phyloP scores from a whole-genome alignment of 176 grass and related monocot genomes.

The Sorghum bicolor region DNA sequence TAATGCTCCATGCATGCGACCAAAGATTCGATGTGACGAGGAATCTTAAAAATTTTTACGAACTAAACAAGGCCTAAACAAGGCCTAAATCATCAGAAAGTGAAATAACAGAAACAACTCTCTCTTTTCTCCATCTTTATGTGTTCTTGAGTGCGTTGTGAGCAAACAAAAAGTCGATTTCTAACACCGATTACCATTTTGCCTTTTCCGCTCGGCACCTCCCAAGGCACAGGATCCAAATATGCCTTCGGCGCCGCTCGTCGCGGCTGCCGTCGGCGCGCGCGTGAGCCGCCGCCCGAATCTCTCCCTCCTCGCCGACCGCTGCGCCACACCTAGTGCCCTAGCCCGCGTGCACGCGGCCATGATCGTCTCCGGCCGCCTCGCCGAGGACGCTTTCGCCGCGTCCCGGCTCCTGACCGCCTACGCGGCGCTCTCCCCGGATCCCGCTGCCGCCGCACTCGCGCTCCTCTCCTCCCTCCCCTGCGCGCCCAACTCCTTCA shows the following conservation, averaged over 20 bases:
- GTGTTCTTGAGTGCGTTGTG: too few species aligned
- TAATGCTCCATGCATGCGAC: too few species aligned
- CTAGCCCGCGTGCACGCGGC: conserved; percentile 38
- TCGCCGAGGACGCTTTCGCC: conserved; percentile 44
- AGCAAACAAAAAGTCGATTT: too few species aligned
- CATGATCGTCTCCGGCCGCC: conserved; percentile 49
- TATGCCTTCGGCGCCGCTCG: not conserved
- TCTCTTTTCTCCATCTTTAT: too few species aligned
- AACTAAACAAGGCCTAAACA: too few species aligned
- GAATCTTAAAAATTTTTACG: too few species aligned
- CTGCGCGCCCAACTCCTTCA: conserved; percentile 42
- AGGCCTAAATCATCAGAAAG: too few species aligned
- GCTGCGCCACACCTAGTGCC: conserved; percentile 6
- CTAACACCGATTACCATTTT: too few species aligned
- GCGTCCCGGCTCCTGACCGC: conserved; percentile 39
- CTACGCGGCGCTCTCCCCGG: conserved; percentile 30
- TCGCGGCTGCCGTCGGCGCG: not conserved
- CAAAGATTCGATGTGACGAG: too few species aligned
- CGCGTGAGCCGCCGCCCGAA: not conserved
- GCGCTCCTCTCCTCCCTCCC: conserved; percentile 29
- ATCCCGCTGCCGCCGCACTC: conserved; percentile 1
- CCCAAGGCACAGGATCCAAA: not conserved
- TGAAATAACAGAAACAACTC: too few species aligned
- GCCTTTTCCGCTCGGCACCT: not conserved
- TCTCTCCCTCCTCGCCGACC: conserved; percentile 49